Conservation (phyloP, 2,329 filamentous ascomycete genomes). For the Hypoxylon sp. region DNA sequence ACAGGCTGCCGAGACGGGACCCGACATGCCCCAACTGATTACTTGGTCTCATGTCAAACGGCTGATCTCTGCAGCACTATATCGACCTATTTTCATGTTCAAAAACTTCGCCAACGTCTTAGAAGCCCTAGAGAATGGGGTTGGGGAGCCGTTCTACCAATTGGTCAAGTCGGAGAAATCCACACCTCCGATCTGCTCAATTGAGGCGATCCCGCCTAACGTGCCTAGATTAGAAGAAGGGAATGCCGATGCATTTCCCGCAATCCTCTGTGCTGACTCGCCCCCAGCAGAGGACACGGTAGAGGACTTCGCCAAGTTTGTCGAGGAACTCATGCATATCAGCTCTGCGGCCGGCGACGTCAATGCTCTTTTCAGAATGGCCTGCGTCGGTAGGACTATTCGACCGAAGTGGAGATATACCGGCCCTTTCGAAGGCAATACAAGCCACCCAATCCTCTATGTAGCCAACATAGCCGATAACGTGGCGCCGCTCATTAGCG, state of each 20-base stretch:
- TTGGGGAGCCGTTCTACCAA: slow-evolving; percentile 62
- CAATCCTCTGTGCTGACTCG: slow-evolving; percentile 63
- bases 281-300: slow-evolving; percentile 53
- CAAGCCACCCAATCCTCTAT: slow-evolving; percentile 56
- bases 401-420: slow-evolving; percentile 52
- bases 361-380: slow-evolving; percentile 57
- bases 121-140: slow-evolving; percentile 60
- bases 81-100: slow-evolving; percentile 62
- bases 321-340: slow-evolving; percentile 54
- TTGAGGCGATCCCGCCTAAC: slow-evolving; percentile 53
- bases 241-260: slow-evolving; percentile 61
- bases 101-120: slow-evolving; percentile 60
- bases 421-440: slow-evolving; percentile 55
- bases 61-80: slow-evolving; percentile 61
- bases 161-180: slow-evolving; percentile 45
- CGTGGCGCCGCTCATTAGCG: slow-evolving; percentile 54
- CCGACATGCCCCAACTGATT: slow-evolving; percentile 63
- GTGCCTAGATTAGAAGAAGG: slow-evolving; percentile 54
- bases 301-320: slow-evolving; percentile 55
- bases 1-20: slow-evolving; percentile 51
- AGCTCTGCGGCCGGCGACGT: slow-evolving; percentile 62
- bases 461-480: slow-evolving; percentile 57
- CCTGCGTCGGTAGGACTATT: slow-evolving; percentile 53
- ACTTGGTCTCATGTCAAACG: slow-evolving; percentile 65
- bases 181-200: slow-evolving; percentile 51